Conservation (phyloP, 805 yeast genomes). For the Saturnispora hagleri region DNA sequence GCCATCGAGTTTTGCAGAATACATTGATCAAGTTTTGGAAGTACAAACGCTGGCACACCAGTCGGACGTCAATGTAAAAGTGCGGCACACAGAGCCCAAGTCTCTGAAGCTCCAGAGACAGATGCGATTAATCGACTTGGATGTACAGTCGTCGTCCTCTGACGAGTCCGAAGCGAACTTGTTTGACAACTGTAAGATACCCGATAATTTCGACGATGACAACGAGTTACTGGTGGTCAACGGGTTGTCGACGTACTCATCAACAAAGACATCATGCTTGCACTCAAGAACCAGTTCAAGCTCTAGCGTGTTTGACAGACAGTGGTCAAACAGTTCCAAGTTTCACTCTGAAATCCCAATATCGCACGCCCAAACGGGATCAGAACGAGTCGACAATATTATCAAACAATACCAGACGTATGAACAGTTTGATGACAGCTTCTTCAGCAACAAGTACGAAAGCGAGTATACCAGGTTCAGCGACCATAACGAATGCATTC, state of each 20-base stretch:
- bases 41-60: conserved; percentile 18
- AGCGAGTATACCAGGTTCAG: neutral
- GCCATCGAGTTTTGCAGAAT: conserved; percentile 21
- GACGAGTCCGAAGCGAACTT: conserved; percentile 10
- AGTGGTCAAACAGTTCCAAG: neutral
- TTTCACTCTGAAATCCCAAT: neutral
- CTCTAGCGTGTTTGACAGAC: conserved; percentile 14
- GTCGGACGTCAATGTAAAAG: conserved; percentile 12
- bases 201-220: conserved; percentile 5
- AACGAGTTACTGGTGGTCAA: conserved; percentile 11
- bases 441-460: neutral
- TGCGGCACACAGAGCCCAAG: neutral
- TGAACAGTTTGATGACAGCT: neutral
- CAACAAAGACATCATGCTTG: neutral
- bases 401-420: conserved; percentile 18
- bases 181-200: conserved; percentile 14
- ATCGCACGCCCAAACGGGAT: conserved; percentile 15
- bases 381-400: conserved; percentile 24
- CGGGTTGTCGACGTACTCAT: neutral
- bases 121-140: conserved; percentile 22
- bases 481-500: conserved; percentile 14
- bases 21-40: conserved; percentile 18
- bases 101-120: conserved; percentile 26
- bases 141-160: conserved; percentile 11
- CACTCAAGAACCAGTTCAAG: conserved; percentile 3